Percentiles rank a stretch among this genome's conserved stretches.
Conservation (phyloP, 176 grass and related monocot genomes). For the Eragrostis nindensis region DNA sequence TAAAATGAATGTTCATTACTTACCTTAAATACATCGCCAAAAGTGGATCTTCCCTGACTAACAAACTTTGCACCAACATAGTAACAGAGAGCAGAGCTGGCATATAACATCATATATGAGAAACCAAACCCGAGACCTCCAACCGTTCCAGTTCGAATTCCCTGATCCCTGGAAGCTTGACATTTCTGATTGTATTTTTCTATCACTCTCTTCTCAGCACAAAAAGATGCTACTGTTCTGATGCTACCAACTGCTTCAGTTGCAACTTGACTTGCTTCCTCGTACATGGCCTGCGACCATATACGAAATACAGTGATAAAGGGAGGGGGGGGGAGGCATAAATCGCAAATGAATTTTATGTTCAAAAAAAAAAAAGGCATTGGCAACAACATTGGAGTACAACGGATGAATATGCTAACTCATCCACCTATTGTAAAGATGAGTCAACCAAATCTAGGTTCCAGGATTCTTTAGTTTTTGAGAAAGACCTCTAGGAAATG, state of each 20-base stretch:
- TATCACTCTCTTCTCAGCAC: slow-evolving; percentile 58
- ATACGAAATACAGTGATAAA: no score
- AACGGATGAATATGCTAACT: slow-evolving; percentile 12
- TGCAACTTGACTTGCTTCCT: slow-evolving; percentile 84
- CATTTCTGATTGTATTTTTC: slow-evolving; percentile 41
- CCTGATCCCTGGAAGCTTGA: slow-evolving; percentile 40
- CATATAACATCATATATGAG: slow-evolving; percentile 45
- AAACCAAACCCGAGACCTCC: slow-evolving; percentile 54
- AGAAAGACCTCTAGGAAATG: neutral
- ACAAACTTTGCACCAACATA: slow-evolving; percentile 53
- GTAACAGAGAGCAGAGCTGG: slow-evolving; percentile 32
- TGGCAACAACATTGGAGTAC: neutral
- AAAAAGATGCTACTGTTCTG: slow-evolving; percentile 79
- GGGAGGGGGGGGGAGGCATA: no score
- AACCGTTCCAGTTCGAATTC: slow-evolving; percentile 54
- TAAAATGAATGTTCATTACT: neutral
- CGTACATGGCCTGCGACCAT: no score
- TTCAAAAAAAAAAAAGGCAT: neutral
- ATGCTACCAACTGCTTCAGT: slow-evolving; percentile 76
- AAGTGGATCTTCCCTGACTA: slow-evolving; percentile 36
- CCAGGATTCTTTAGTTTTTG: neutral
- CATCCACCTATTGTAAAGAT: slow-evolving; percentile 3
- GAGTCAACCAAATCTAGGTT: neutral
- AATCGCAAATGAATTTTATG: no score
- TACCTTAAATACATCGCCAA: slow-evolving; percentile 46